Percentiles rank a stretch among this genome's conserved stretches.
phyloP scores from a whole-genome alignment of 1,284 basidiomycete species.

The Pholiota adiposa region DNA sequence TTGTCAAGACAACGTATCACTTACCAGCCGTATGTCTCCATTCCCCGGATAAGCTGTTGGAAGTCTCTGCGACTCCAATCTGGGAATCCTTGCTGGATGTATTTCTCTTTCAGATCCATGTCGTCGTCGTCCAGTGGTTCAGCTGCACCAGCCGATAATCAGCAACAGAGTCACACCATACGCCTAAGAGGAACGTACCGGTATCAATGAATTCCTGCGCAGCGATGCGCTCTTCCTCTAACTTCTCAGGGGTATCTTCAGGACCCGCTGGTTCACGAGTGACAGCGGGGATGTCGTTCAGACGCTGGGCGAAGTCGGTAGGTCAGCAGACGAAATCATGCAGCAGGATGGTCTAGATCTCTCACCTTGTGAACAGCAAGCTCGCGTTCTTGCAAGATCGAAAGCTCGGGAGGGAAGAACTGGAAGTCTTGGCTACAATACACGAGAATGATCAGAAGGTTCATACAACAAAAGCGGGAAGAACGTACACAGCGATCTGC shows the following conservation, averaged over 20 bases:
- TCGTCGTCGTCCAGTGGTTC: constrained; percentile 90
- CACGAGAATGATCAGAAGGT: background rate
- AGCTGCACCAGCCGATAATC: constrained; percentile 51
- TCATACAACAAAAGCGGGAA: background rate
- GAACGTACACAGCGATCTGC: constrained; percentile 78
- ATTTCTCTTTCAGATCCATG: constrained; percentile 76
- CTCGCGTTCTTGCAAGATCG: constrained; percentile 89
- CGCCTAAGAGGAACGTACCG: constrained; percentile 44
- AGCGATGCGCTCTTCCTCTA: constrained; percentile 81
- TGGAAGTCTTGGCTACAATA: constrained; percentile 92
- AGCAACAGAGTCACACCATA: background rate
- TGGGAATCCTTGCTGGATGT: constrained; percentile 82
- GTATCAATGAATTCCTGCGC: constrained; percentile 90
- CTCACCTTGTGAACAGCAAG: constrained; percentile 77
- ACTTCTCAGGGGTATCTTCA: constrained; percentile 81
- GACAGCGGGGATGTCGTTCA: constrained; percentile 79
- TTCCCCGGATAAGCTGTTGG: constrained; percentile 84
- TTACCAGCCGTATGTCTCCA: constrained; percentile 89
- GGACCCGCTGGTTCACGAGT: constrained; percentile 70
- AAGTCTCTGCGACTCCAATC: constrained; percentile 94
- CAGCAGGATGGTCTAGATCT: background rate
- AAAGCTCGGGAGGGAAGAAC: constrained; percentile 88
- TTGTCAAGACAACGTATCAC: constrained; percentile 23
- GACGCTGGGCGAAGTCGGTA: constrained; percentile 32
- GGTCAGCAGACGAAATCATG: background rate